phyloP scores from a whole-genome alignment of 441 rosid genomes.

The Adansonia madagascariensis region DNA sequence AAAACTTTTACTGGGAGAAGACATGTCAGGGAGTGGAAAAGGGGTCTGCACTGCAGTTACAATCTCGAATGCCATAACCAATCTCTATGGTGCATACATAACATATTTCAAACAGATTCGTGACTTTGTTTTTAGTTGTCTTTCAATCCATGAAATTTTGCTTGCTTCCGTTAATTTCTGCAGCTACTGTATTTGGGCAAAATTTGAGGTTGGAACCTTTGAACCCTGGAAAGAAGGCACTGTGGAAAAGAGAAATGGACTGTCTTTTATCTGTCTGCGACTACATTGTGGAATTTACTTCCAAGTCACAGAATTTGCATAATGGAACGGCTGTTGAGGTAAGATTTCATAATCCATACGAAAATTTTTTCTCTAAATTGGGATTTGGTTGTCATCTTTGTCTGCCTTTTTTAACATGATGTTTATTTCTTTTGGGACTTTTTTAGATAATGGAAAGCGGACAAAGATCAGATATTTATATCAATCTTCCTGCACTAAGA shows the following conservation, averaged over 20 bases:
- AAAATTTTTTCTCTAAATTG: neutral
- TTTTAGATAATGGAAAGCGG: slow-evolving; percentile 60
- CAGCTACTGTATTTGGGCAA: slow-evolving; percentile 72
- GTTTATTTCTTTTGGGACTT: neutral
- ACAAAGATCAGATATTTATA: slow-evolving; percentile 59
- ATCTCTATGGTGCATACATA: slow-evolving; percentile 58
- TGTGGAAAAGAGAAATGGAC: slow-evolving; percentile 74
- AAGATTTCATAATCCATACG: slow-evolving; percentile 17
- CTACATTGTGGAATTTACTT: slow-evolving; percentile 52
- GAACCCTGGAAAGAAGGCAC: slow-evolving; percentile 52
- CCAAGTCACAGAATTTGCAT: slow-evolving; percentile 47
- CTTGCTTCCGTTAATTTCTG: slow-evolving; percentile 18
- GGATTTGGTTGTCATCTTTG: neutral
- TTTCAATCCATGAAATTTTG: neutral
- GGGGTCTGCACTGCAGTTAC: slow-evolving; percentile 68
- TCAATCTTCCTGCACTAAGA: slow-evolving; percentile 64
- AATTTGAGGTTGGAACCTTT: slow-evolving; percentile 62
- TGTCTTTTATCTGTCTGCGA: slow-evolving; percentile 67
- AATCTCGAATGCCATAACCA: slow-evolving; percentile 71
- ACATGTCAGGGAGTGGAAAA: slow-evolving; percentile 79
- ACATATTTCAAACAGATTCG: neutral
- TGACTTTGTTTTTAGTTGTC: neutral
- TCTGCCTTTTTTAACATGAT: slow-evolving; percentile 11
- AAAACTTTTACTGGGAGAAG: slow-evolving; percentile 72
- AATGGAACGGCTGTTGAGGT: slow-evolving; percentile 61